These are phyloP conservation scores for Pseudonectria buxi DNA, from an alignment of 2,329 filamentous ascomycete species.

Conservation along the genomic window DNA sequence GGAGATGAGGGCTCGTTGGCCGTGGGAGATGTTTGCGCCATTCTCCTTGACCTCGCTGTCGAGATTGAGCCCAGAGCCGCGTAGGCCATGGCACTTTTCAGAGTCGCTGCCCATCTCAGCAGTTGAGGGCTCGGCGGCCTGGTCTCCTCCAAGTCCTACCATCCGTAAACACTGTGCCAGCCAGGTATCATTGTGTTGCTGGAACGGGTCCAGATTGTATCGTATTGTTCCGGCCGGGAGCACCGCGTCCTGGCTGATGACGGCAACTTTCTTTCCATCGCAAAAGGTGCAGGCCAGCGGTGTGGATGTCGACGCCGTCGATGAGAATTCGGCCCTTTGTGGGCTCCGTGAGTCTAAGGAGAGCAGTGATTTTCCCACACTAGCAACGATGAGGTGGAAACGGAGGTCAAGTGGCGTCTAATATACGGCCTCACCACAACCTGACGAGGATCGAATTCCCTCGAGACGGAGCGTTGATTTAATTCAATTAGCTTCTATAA, in stretches of 20 bases:
- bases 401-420: no score
- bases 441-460: no score
- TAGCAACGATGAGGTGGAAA: no score
- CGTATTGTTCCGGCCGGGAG: conserved; percentile 80
- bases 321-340: conserved; percentile 66
- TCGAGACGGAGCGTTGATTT: no score
- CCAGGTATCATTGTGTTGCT: conserved; percentile 7
- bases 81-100: no score
- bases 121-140: not conserved
- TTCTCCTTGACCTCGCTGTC: conserved; percentile 5
- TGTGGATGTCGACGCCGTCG: conserved; percentile 72
- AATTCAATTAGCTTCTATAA: no score
- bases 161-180: conserved; percentile 6
- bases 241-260: conserved; percentile 85
- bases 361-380: conserved; percentile 15
- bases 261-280: conserved; percentile 78
- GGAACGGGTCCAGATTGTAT: conserved; percentile 79
- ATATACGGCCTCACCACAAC: no score
- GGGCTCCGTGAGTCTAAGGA: conserved; percentile 5
- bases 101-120: not conserved
- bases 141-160: conserved; percentile 1
- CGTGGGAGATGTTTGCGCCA: conserved; percentile 6
- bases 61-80: not conserved
- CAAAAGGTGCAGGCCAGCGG: conserved; percentile 75
- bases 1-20: conserved; percentile 9